Evolutionary conservation across 306 rosid genomes (phyloP).

Genomic region (Inga oerstediana): DNA sequence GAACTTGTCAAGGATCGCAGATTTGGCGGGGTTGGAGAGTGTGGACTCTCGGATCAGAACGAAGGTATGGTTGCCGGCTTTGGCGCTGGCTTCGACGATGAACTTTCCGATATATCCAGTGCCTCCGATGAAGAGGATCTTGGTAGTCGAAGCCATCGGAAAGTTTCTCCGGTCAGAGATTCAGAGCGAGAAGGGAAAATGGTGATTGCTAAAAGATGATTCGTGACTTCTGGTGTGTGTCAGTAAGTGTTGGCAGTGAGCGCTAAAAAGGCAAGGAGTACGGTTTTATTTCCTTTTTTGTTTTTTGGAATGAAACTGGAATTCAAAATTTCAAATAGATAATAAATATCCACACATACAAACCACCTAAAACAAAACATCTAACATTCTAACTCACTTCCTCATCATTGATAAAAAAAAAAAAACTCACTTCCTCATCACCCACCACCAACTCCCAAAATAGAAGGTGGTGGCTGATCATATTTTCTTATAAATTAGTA

Average conservation of each 20-base stretch:
- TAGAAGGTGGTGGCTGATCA: too few species aligned
- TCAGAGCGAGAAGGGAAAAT: background rate
- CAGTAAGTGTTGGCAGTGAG: background rate
- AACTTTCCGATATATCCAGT: conserved; percentile 75
- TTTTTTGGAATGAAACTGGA: too few species aligned
- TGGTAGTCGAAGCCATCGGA: conserved; percentile 15
- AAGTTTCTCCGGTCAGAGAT: background rate
- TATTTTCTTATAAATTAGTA: too few species aligned
- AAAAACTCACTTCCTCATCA: too few species aligned
- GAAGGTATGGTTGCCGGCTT: conserved; percentile 64
- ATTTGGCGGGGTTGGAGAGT: conserved; percentile 52
- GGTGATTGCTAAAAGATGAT: background rate
- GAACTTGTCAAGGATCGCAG: conserved; percentile 51
- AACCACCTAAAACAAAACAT: too few species aligned
- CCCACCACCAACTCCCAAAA: too few species aligned
- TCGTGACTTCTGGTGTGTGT: background rate
- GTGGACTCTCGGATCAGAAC: conserved; percentile 57
- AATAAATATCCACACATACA: too few species aligned
- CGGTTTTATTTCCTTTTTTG: too few species aligned
- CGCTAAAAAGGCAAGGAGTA: too few species aligned
- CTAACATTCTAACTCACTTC: too few species aligned
- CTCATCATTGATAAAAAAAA: too few species aligned
- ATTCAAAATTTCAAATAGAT: too few species aligned
- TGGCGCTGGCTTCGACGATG: conserved; percentile 66
- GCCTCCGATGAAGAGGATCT: conserved; percentile 72